A percentile compares a stretch with the other conserved stretches of the same genome.
These are phyloP conservation scores for Dovyalis caffra DNA, from an alignment of 345 rosid species.

Conservation along the genomic window DNA sequence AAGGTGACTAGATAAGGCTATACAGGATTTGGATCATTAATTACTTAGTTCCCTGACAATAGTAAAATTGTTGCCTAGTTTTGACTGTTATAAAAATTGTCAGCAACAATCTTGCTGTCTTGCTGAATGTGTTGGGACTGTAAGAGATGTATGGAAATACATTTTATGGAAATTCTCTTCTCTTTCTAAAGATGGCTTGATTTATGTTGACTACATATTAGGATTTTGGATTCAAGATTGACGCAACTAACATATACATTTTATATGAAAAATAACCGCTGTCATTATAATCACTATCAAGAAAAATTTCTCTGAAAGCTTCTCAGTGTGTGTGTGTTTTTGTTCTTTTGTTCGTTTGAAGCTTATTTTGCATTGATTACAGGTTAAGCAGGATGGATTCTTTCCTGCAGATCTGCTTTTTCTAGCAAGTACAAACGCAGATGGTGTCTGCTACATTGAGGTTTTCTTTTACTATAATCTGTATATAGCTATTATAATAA, in stretches of 20 bases:
- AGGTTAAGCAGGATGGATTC: conserved; percentile 90
- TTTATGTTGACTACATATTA: background rate
- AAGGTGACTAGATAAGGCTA: background rate
- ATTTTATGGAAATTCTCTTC: background rate
- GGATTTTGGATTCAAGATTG: background rate
- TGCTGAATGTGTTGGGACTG: background rate
- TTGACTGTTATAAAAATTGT: background rate
- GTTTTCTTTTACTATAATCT: conserved; percentile 28
- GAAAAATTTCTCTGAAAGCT: background rate
- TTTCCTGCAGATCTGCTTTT: conserved; percentile 97
- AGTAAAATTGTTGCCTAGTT: background rate
- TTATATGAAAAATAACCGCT: background rate
- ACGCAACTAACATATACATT: background rate
- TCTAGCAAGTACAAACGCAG: conserved; percentile 86
- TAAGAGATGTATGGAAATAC: background rate
- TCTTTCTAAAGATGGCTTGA: background rate
- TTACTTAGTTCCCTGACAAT: background rate
- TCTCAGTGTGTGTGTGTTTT: background rate
- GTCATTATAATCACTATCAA: background rate
- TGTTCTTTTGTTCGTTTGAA: background rate
- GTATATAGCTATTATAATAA: conserved; percentile 10
- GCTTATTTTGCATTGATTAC: conserved; percentile 32
- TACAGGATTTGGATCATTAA: background rate
- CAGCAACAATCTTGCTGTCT: background rate
- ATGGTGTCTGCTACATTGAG: conserved; percentile 97